Percentiles rank a stretch among this genome's conserved stretches.
Conservation (phyloP, 306 rosid species). For the Prosopis cineraria region DNA sequence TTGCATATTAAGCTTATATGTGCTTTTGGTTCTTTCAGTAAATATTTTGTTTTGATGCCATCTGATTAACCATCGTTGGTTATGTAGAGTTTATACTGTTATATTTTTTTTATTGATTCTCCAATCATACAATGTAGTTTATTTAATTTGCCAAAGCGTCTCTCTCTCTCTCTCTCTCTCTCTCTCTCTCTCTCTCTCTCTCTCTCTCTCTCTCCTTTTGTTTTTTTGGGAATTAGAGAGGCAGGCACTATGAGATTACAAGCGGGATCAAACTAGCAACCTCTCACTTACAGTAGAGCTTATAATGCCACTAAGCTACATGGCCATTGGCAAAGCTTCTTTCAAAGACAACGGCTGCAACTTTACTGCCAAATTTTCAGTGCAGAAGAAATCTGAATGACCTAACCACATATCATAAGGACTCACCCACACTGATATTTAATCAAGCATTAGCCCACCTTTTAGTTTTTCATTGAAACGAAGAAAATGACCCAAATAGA, state of each 20-base stretch:
- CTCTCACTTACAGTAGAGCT: too few species aligned
- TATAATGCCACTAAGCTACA: too few species aligned
- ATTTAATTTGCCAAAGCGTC: not conserved
- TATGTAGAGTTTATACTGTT: too few species aligned
- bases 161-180: too few species aligned
- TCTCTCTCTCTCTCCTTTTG: too few species aligned
- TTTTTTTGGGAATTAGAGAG: too few species aligned
- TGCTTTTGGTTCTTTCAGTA: not conserved
- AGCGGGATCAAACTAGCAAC: too few species aligned
- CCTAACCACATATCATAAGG: not conserved
- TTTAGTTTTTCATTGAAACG: not conserved
- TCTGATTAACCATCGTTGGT: not conserved
- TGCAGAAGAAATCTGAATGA: not conserved
- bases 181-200: too few species aligned
- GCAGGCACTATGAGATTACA: too few species aligned
- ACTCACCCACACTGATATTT: not conserved
- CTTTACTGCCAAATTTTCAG: not conserved
- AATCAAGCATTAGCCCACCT: not conserved
- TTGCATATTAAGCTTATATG: not conserved
- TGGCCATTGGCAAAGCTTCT: too few species aligned
- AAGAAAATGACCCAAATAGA: too few species aligned
- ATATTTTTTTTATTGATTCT: not conserved
- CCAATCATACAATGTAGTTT: not conserved
- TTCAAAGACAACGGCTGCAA: not conserved
- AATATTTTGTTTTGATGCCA: not conserved